phyloP scores from a whole-genome alignment of 805 yeast genomes.

The Wickerhamiella siamensis region DNA sequence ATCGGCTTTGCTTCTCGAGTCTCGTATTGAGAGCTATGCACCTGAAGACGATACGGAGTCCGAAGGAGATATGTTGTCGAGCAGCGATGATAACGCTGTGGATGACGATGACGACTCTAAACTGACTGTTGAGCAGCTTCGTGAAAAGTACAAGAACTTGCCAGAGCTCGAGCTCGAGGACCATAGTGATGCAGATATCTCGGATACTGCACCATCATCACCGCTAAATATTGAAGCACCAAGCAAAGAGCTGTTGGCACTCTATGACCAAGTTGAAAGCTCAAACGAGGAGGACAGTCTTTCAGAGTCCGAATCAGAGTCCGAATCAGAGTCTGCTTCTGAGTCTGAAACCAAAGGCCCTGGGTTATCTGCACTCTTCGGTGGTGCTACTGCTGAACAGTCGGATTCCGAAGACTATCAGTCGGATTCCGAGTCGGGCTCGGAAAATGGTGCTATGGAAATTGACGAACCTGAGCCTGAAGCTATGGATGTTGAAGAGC shows the following conservation, averaged over 20 bases:
- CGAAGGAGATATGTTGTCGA: conserved; percentile 17
- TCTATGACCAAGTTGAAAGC: conserved; percentile 21
- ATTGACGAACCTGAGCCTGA: conserved; percentile 29
- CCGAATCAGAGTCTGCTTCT: conserved; percentile 9
- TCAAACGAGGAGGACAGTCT: conserved; percentile 4
- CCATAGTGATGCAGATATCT: neutral
- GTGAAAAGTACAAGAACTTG: conserved; percentile 38
- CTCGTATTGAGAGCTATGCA: conserved; percentile 40
- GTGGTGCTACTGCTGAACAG: conserved; percentile 1
- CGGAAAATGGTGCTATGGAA: neutral
- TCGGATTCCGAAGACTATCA: conserved; percentile 15
- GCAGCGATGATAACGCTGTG: conserved; percentile 20
- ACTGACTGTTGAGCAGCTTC: conserved; percentile 41
- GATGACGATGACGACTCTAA: conserved; percentile 32
- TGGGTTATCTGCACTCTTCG: conserved; percentile 9
- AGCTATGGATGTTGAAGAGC: conserved; percentile 18
- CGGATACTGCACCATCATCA: neutral
- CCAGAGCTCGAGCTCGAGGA: neutral
- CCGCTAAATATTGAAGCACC: conserved; percentile 6
- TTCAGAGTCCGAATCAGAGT: conserved; percentile 15
- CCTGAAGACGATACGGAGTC: conserved; percentile 15
- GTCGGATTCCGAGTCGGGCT: conserved; percentile 12
- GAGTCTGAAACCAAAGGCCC: conserved; percentile 8
- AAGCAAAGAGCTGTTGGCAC: conserved; percentile 7
- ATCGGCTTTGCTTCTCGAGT: conserved; percentile 78